phyloP scores from a whole-genome alignment of 169 alveolate species.

The Toxoplasma gondii region DNA sequence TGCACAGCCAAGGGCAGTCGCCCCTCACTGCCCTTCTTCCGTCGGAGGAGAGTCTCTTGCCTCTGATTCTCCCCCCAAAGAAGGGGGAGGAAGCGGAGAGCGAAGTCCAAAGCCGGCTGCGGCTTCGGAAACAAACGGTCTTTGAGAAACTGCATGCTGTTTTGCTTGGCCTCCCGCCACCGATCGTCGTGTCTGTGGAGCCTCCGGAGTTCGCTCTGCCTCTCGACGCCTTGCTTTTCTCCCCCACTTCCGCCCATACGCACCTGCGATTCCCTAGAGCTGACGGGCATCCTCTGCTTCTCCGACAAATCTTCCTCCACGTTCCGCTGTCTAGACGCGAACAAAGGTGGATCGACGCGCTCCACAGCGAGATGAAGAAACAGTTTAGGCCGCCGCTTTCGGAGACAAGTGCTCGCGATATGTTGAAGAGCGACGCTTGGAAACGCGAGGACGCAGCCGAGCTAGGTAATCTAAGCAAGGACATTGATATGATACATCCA shows the following conservation, averaged over 20 bases:
- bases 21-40: background rate
- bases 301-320: conserved; percentile 71
- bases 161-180: conserved; percentile 26
- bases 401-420: background rate
- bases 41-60: background rate
- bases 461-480: too few relatives aligned
- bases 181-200: background rate
- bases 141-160: background rate
- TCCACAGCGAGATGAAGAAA: background rate
- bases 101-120: background rate
- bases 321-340: conserved; percentile 62
- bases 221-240: background rate
- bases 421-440: too few relatives aligned
- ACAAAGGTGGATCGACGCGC: conserved; percentile 26
- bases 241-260: background rate
- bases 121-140: background rate
- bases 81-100: background rate
- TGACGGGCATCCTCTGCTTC: background rate
- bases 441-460: too few relatives aligned
- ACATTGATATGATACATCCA: too few relatives aligned
- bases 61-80: background rate
- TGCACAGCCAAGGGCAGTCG: too few relatives aligned
- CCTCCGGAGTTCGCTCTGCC: conserved; percentile 25
- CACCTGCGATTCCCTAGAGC: conserved; percentile 12
- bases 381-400: background rate